These are phyloP conservation scores for Crithidia brevicula DNA, from an alignment of 208 protist species.

Conservation along the genomic window DNA sequence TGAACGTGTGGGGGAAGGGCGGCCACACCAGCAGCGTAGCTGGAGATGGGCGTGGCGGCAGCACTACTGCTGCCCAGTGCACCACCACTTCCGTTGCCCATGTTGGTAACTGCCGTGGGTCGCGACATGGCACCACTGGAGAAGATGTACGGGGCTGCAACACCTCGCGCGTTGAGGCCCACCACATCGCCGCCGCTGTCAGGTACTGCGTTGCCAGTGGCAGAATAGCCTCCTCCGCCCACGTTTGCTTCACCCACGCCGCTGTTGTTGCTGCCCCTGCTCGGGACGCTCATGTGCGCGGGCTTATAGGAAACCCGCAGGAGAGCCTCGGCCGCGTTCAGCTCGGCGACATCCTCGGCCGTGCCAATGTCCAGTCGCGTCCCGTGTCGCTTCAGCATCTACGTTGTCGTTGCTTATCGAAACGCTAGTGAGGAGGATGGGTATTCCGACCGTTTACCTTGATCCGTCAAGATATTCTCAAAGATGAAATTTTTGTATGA, in stretches of 20 bases:
- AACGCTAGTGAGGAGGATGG: too few species aligned
- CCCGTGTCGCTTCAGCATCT: slow-evolving; percentile 78
- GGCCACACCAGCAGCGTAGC: neutral
- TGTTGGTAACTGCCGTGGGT: too few species aligned
- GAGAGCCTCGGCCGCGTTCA: slow-evolving; percentile 56
- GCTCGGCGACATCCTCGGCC: slow-evolving; percentile 76
- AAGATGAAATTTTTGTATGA: too few species aligned
- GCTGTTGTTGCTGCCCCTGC: neutral
- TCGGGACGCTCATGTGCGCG: neutral
- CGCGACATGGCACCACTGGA: too few species aligned
- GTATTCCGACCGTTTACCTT: too few species aligned
- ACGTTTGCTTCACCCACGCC: too few species aligned
- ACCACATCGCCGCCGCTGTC: too few species aligned
- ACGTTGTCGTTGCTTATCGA: neutral
- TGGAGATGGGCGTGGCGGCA: neutral
- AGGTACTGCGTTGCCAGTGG: too few species aligned
- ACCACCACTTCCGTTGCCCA: neutral
- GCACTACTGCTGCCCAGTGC: neutral
- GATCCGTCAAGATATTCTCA: too few species aligned
- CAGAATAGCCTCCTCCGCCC: too few species aligned
- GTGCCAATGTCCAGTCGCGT: slow-evolving; percentile 83
- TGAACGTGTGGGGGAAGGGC: slow-evolving; percentile 20
- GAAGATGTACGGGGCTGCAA: too few species aligned
- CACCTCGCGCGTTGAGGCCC: too few species aligned
- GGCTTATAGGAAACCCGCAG: slow-evolving; percentile 23